phyloP scores from a whole-genome alignment of 306 rosid genomes.

The Arachis hypogaea region DNA sequence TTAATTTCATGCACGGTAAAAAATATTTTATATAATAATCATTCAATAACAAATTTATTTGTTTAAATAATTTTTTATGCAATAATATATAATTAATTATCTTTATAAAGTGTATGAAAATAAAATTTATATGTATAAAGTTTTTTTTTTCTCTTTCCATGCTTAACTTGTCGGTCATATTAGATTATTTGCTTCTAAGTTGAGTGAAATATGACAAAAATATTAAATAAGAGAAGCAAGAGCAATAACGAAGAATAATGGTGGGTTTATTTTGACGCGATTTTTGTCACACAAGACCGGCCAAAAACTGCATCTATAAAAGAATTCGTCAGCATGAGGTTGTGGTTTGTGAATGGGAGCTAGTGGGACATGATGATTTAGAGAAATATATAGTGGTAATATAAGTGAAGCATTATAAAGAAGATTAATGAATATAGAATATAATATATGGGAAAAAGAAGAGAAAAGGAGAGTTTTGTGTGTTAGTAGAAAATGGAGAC shows the following conservation, averaged over 20 bases:
- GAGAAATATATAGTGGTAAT: not conserved
- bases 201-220: not conserved
- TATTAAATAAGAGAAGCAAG: not conserved
- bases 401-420: not conserved
- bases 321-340: constrained; percentile 7
- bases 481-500: constrained; percentile 44
- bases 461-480: constrained; percentile 44
- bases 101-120: too few relatives aligned
- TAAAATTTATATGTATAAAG: too few relatives aligned
- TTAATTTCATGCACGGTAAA: too few relatives aligned
- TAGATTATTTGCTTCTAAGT: not conserved
- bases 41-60: too few relatives aligned
- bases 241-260: not conserved
- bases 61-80: too few relatives aligned
- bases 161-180: not conserved
- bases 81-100: too few relatives aligned
- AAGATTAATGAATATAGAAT: not conserved
- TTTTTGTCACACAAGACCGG: constrained; percentile 36
- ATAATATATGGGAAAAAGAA: constrained; percentile 34
- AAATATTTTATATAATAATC: too few relatives aligned
- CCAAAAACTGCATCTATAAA: constrained; percentile 34
- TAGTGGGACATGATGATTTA: constrained; percentile 27
- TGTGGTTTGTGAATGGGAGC: not conserved
- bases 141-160: too few relatives aligned
- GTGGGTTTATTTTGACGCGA: constrained; percentile 4